phyloP scores from a whole-genome alignment of 2,329 filamentous ascomycete species.

The Pseudopyrenochaeta lycopersici region DNA sequence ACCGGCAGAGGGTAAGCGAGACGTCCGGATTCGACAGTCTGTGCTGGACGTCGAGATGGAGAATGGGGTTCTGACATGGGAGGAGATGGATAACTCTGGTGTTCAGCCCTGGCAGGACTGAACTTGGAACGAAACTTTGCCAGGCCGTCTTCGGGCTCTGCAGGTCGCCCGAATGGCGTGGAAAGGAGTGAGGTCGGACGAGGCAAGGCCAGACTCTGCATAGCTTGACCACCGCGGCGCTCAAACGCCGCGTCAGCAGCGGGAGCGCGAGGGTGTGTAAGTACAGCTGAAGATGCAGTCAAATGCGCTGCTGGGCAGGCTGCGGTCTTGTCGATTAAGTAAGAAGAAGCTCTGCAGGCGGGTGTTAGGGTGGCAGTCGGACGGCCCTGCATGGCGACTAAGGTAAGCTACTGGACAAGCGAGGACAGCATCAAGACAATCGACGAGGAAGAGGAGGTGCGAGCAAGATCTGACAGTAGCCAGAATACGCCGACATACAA shows the following conservation, averaged over 20 bases:
- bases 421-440: constrained; percentile 26
- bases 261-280: constrained; percentile 39
- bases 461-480: constrained; percentile 11
- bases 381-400: constrained; percentile 42
- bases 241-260: constrained; percentile 47
- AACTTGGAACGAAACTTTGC: constrained; percentile 44
- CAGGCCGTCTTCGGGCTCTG: constrained; percentile 47
- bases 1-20: constrained; percentile 36
- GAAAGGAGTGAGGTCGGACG: constrained; percentile 46
- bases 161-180: constrained; percentile 48
- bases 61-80: constrained; percentile 62
- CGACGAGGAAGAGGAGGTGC: constrained; percentile 14
- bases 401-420: constrained; percentile 41
- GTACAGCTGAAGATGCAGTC: constrained; percentile 28
- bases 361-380: constrained; percentile 30
- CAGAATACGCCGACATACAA: constrained; percentile 21
- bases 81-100: constrained; percentile 57
- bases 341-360: constrained; percentile 28
- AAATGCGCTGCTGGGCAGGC: constrained; percentile 21
- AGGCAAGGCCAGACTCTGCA: constrained; percentile 53
- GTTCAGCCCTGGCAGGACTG: constrained; percentile 47
- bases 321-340: constrained; percentile 23
- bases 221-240: constrained; percentile 49
- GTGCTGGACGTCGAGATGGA: constrained; percentile 49
- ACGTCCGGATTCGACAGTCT: constrained; percentile 42